phyloP scores from a whole-genome alignment of 257 asterid species.

The Solanum sparsipilum region DNA sequence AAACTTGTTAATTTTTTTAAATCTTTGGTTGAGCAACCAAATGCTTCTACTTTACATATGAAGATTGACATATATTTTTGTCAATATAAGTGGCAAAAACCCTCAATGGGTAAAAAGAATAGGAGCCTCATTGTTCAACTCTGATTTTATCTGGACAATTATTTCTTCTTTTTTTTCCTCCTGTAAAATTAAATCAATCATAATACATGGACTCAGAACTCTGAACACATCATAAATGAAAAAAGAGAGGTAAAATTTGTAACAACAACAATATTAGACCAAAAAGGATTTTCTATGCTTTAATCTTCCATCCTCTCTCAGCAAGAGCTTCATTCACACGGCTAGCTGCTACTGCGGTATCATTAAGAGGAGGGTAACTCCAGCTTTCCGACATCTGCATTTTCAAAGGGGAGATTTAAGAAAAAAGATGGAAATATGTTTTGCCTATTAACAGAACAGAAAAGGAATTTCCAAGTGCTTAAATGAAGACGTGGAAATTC shows the following conservation, averaged over 20 bases:
- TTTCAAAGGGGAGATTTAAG: not conserved
- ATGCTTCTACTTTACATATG: not conserved
- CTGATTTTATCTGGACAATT: not conserved
- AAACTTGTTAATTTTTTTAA: not conserved
- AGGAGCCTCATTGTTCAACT: constrained; percentile 4
- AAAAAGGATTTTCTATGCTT: not conserved
- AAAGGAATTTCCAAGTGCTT: not conserved
- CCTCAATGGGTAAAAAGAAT: constrained; percentile 22
- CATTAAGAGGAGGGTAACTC: constrained; percentile 97
- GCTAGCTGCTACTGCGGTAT: constrained; percentile 71
- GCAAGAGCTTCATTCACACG: constrained; percentile 77
- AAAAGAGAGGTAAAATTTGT: not conserved
- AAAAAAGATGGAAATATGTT: not conserved
- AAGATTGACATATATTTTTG: constrained; percentile 15
- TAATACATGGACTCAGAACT: not conserved
- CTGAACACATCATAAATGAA: not conserved
- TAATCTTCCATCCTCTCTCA: constrained; percentile 77
- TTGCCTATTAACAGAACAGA: not conserved
- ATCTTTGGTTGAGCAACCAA: not conserved
- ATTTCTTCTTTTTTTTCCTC: not conserved
- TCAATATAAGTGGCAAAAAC: constrained; percentile 23
- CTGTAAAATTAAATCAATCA: not conserved
- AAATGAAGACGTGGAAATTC: not conserved
- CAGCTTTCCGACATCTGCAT: constrained; percentile 85
- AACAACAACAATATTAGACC: not conserved